These are phyloP conservation scores for Cladosporium colombiae DNA, from an alignment of 2,329 filamentous ascomycete genomes.

Conservation along the genomic window DNA sequence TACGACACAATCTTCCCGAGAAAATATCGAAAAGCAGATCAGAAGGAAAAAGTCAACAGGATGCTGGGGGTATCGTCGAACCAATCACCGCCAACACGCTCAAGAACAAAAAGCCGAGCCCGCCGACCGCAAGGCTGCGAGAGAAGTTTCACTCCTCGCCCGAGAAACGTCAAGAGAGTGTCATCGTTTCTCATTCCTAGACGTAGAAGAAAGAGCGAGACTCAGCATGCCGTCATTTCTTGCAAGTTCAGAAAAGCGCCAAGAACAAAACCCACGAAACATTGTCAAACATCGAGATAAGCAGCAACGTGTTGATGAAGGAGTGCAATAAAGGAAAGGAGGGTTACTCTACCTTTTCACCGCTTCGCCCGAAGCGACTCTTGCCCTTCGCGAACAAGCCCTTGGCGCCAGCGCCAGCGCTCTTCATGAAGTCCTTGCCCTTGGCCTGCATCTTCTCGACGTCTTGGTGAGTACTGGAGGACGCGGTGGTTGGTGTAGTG, in stretches of 20 bases:
- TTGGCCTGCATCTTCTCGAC: conserved; percentile 65
- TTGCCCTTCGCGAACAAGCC: conserved; percentile 88
- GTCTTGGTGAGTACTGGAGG: conserved; percentile 26
- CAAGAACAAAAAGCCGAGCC: neutral
- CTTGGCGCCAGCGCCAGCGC: conserved; percentile 85
- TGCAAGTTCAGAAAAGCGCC: conserved; percentile 1
- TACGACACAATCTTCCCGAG: neutral
- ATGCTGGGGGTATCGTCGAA: conserved; percentile 18
- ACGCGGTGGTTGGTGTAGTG: conserved; percentile 22
- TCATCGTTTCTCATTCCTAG: conserved; percentile 21
- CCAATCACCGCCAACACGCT: conserved; percentile 17
- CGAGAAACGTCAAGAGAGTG: neutral
- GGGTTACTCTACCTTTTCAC: conserved; percentile 85
- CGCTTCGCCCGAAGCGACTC: conserved; percentile 65
- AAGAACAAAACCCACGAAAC: neutral
- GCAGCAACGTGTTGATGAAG: conserved; percentile 22
- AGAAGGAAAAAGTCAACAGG: neutral
- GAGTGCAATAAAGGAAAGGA: conserved; percentile 40
- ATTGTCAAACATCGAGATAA: neutral
- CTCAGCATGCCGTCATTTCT: conserved; percentile 28
- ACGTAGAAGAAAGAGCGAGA: conserved; percentile 22
- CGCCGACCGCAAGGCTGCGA: neutral
- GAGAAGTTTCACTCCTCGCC: neutral
- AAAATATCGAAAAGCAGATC: conserved; percentile 18
- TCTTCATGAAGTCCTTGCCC: conserved; percentile 85